Evolutionary conservation across 768 basidiomycete species (phyloP).

Genomic region (Termitomyces sp.): DNA sequence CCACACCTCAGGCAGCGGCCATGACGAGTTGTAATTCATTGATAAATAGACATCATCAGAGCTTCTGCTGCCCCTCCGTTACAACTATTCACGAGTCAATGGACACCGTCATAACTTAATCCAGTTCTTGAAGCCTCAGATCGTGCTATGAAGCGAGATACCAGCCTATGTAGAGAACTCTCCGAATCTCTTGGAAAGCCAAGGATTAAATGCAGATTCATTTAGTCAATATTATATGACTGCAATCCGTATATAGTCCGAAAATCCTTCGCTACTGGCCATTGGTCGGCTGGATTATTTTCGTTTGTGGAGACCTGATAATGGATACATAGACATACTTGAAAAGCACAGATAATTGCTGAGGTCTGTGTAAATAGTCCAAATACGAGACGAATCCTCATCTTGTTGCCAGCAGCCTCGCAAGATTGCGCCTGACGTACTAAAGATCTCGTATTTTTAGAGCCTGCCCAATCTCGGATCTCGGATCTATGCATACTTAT

Average conservation of each 20-base stretch:
- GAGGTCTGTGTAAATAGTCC: too few species aligned
- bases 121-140: neutral
- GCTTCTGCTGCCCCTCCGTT: neutral
- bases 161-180: neutral
- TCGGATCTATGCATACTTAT: too few species aligned
- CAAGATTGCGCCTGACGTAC: too few species aligned
- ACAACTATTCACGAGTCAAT: neutral
- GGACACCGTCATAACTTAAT: neutral
- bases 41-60: neutral
- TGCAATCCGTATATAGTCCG: neutral
- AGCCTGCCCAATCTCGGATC: neutral
- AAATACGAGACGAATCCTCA: too few species aligned
- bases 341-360: too few species aligned
- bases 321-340: neutral
- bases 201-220: too few species aligned
- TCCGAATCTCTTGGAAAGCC: neutral
- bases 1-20: conserved; percentile 13
- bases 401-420: too few species aligned
- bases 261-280: neutral
- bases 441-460: too few species aligned
- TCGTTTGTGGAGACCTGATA: neutral
- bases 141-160: neutral
- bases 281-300: neutral
- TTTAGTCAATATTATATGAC: neutral
- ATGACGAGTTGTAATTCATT: conserved; percentile 21